A percentile compares a stretch with the other conserved stretches of the same genome.
Conservation (phyloP, 257 asterid species). For the Lycium barbarum region DNA sequence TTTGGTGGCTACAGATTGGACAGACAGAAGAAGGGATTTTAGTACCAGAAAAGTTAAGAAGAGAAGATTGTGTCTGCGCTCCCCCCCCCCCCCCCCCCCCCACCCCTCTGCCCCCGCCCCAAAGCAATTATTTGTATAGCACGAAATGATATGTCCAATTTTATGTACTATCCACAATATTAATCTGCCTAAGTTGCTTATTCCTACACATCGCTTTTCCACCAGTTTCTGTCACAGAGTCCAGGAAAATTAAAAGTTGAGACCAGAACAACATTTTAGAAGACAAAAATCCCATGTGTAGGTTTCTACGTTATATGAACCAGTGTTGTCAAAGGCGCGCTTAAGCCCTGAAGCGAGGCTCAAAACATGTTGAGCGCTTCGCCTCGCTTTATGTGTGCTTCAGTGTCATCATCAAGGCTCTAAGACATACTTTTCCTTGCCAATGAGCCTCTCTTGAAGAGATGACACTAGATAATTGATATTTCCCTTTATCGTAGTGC, state of each 20-base stretch:
- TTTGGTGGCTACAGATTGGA: not conserved
- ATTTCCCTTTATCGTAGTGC: too few species aligned
- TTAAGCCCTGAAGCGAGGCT: too few species aligned
- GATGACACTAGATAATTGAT: too few species aligned
- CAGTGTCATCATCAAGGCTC: too few species aligned
- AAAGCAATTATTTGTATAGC: not conserved
- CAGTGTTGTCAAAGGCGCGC: too few species aligned
- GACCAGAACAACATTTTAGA: constrained; percentile 4
- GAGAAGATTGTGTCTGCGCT: not conserved
- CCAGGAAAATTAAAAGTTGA: not conserved
- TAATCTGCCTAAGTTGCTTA: constrained; percentile 1
- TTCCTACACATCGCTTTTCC: not conserved
- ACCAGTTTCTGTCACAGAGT: not conserved
- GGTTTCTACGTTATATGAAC: not conserved
- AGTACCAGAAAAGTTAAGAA: not conserved
- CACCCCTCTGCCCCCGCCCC: too few species aligned
- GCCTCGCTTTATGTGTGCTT: too few species aligned
- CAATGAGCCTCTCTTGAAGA: too few species aligned
- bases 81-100: too few species aligned
- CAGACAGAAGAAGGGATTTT: not conserved
- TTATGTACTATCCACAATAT: not conserved
- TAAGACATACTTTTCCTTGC: too few species aligned
- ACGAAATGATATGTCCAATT: constrained; percentile 1
- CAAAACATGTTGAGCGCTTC: too few species aligned
- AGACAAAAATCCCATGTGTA: not conserved